Conservation (phyloP, 2,329 filamentous ascomycete species). For the Fusarium xylarioides region DNA sequence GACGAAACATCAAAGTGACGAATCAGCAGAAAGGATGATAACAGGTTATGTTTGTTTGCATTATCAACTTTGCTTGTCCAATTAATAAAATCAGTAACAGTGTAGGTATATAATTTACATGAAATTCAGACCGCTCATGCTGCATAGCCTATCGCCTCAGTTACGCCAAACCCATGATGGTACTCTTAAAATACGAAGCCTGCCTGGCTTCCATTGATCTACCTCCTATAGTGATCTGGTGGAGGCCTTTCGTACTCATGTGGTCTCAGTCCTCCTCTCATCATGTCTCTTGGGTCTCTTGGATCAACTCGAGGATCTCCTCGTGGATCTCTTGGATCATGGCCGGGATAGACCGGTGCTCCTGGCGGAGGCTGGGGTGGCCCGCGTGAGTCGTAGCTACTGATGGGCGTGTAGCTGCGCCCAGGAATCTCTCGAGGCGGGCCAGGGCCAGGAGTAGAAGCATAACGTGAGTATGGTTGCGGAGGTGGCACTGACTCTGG, state of each 20-base stretch:
- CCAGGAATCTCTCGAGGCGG: constrained; percentile 53
- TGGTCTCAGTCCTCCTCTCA: constrained; percentile 56
- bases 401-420: constrained; percentile 57
- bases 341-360: constrained; percentile 46
- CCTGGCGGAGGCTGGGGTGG: constrained; percentile 47
- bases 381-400: constrained; percentile 53
- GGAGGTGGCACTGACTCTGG: constrained; percentile 52
- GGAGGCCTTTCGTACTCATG: constrained; percentile 58
- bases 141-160: background rate
- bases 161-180: background rate
- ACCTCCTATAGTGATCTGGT: constrained; percentile 57
- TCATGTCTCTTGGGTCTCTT: constrained; percentile 47
- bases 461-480: constrained; percentile 56
- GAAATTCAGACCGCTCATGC: background rate
- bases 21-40: background rate
- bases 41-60: background rate
- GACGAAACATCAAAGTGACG: background rate
- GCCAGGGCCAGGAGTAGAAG: constrained; percentile 53
- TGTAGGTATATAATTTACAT: background rate
- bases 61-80: background rate
- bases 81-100: background rate
- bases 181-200: background rate
- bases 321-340: constrained; percentile 42
- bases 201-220: constrained; percentile 13
- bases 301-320: constrained; percentile 36